Conservation (phyloP, 306 rosid species). For the Ceratonia siliqua region DNA sequence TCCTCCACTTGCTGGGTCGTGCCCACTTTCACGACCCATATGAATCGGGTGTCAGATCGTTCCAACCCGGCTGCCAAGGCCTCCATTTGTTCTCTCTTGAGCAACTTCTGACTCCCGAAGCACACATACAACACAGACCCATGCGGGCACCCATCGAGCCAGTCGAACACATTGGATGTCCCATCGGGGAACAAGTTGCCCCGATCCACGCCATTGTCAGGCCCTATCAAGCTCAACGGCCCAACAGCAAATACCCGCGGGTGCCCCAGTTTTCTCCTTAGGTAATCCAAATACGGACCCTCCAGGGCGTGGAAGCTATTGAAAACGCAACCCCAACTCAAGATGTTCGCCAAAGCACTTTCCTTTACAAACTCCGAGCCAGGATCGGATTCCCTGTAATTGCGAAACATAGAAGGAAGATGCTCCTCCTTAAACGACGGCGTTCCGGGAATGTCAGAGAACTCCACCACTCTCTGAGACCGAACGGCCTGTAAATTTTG, state of each 20-base stretch:
- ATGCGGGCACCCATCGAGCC: conserved; percentile 50
- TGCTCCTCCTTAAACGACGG: conserved; percentile 48
- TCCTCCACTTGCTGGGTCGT: conserved; percentile 8
- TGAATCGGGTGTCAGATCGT: conserved; percentile 36
- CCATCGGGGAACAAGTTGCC: neutral
- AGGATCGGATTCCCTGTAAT: conserved; percentile 31
- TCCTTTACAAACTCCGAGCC: conserved; percentile 30
- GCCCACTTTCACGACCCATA: conserved; percentile 56
- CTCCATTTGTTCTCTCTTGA: conserved; percentile 44
- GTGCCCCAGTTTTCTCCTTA: conserved; percentile 17
- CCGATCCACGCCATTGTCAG: neutral
- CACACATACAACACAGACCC: conserved; percentile 56
- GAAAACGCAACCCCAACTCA: conserved; percentile 46
- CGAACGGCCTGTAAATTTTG: neutral
- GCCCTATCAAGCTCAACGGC: conserved; percentile 30
- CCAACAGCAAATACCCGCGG: conserved; percentile 39
- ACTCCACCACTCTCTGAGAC: conserved; percentile 5
- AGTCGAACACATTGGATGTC: neutral
- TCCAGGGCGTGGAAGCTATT: conserved; percentile 43
- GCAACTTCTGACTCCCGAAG: conserved; percentile 60
- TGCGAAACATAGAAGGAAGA: conserved; percentile 23
- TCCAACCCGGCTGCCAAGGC: conserved; percentile 56
- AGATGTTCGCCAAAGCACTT: conserved; percentile 19
- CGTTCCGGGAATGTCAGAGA: conserved; percentile 38
- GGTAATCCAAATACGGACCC: conserved; percentile 32